Evolutionary conservation across 345 rosid genomes (phyloP).

Genomic region (Brassica rapa): DNA sequence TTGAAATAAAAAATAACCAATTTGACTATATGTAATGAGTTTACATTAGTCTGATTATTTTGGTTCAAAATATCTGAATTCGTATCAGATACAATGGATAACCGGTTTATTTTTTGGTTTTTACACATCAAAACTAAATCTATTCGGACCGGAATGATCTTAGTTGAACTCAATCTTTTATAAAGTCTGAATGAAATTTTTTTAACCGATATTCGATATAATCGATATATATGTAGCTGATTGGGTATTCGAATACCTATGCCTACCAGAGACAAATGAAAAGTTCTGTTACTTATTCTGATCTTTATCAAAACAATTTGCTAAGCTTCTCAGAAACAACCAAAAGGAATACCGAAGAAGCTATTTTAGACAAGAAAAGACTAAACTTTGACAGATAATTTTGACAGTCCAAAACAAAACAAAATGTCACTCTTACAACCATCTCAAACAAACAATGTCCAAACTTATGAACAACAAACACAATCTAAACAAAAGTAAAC

Average conservation of each 20-base stretch:
- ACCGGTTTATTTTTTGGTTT: neutral
- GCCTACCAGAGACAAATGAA: neutral
- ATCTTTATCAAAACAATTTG: conserved; percentile 2
- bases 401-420: conserved; percentile 2
- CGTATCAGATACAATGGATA: neutral
- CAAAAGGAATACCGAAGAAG: neutral
- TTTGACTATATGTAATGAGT: neutral
- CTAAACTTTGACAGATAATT: neutral
- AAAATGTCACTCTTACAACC: conserved; percentile 21
- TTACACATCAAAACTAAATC: too few relatives aligned
- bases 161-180: too few relatives aligned
- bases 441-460: conserved; percentile 39
- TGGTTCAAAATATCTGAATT: too few relatives aligned
- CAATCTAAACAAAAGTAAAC: neutral
- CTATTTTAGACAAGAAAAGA: conserved; percentile 28
- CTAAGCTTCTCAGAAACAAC: neutral
- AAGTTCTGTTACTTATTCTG: neutral
- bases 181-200: too few relatives aligned
- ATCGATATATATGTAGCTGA: too few relatives aligned
- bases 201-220: neutral
- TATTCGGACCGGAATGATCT: too few relatives aligned
- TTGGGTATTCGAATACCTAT: neutral
- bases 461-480: neutral
- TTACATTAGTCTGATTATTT: too few relatives aligned
- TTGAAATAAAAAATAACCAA: too few relatives aligned